phyloP scores from a whole-genome alignment of 805 yeast genomes.

The Cyberlindnera euphorbiae region DNA sequence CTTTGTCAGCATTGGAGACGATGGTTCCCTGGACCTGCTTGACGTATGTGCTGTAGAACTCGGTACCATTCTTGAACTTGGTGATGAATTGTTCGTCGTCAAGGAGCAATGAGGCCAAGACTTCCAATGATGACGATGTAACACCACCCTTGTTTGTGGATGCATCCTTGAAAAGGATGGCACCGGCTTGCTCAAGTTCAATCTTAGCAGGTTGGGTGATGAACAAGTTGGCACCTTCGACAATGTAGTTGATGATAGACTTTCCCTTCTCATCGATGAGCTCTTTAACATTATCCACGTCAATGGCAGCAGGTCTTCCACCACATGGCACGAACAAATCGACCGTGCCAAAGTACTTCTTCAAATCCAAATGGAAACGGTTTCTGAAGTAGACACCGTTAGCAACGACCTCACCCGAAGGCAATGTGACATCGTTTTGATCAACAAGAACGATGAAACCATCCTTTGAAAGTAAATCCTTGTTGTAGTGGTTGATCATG shows the following conservation, averaged over 20 bases:
- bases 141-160: conserved; percentile 99
- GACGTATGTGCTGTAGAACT: conserved; percentile 80
- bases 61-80: conserved; percentile 69
- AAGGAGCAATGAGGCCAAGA: conserved; percentile 87
- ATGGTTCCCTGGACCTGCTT: conserved; percentile 74
- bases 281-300: conserved; percentile 70
- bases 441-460: conserved; percentile 87
- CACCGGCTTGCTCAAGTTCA: conserved; percentile 80
- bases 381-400: conserved; percentile 91
- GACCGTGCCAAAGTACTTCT: conserved; percentile 57
- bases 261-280: conserved; percentile 74
- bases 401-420: conserved; percentile 64
- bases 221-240: conserved; percentile 96
- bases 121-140: conserved; percentile 93
- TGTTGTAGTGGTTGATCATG: conserved; percentile 69
- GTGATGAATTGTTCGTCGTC: conserved; percentile 77
- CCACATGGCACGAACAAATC: conserved; percentile 97
- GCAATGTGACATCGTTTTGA: conserved; percentile 73
- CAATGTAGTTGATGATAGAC: conserved; percentile 76
- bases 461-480: conserved; percentile 54
- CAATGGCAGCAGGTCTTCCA: conserved; percentile 96
- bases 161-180: conserved; percentile 87
- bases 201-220: conserved; percentile 92
- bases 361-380: conserved; percentile 73
- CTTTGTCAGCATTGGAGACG: conserved; percentile 72